These are phyloP conservation scores for Carex littledalei DNA, from an alignment of 176 grass and related monocot genomes.

Conservation along the genomic window DNA sequence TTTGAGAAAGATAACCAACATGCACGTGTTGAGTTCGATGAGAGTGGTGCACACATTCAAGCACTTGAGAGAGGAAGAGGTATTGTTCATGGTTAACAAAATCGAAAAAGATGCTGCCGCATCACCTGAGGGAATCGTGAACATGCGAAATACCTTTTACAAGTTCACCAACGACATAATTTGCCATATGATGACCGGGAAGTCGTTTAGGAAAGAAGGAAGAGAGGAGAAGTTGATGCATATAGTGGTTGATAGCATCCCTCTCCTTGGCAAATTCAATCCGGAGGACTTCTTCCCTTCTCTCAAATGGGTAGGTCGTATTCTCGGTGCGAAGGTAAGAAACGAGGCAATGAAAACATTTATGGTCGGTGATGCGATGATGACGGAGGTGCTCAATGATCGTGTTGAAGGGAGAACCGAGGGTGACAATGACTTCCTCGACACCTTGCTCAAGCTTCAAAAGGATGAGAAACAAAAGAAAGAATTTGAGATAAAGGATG, in stretches of 20 bases:
- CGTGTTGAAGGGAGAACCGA: background rate
- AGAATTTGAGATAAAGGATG: conserved; percentile 14
- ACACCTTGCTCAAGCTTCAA: conserved; percentile 15
- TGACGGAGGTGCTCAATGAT: conserved; percentile 12
- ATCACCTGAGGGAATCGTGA: background rate
- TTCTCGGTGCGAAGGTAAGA: background rate
- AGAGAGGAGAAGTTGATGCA: conserved; percentile 3
- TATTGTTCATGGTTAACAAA: conserved; percentile 1
- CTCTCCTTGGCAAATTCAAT: conserved; percentile 14
- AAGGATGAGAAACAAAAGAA: conserved; percentile 23
- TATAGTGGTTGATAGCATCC: background rate
- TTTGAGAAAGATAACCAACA: conserved; percentile 19
- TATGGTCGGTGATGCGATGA: background rate
- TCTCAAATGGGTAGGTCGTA: conserved; percentile 2
- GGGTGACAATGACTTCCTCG: conserved; percentile 14
- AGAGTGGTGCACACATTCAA: conserved; percentile 21
- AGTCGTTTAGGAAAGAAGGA: conserved; percentile 10
- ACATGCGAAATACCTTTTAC: conserved; percentile 12
- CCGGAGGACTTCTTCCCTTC: conserved; percentile 30
- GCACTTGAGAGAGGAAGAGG: conserved; percentile 19
- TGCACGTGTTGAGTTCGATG: conserved; percentile 11
- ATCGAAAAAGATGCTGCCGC: background rate
- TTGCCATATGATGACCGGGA: conserved; percentile 3
- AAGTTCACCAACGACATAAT: conserved; percentile 21
- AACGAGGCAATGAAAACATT: background rate